A percentile compares a stretch with the other conserved stretches of the same genome.
Conservation (phyloP, 352 stramenopile species). For the Phytophthora meadii region DNA sequence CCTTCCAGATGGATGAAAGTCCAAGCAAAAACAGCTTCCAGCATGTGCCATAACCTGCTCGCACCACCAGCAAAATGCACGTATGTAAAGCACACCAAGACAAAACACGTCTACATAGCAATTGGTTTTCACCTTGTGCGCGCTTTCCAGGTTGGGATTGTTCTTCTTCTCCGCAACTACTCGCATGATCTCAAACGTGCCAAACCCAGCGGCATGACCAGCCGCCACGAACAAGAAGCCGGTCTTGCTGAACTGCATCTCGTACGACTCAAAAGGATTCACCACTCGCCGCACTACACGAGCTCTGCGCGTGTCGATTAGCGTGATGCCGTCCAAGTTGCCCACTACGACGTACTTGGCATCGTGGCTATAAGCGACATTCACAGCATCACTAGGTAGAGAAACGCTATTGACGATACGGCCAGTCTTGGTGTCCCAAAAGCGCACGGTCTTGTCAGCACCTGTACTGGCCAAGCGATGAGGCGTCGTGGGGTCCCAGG, state of each 20-base stretch:
- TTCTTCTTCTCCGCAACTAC: constrained; percentile 80
- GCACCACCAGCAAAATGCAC: constrained; percentile 1
- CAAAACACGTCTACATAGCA: too few relatives aligned
- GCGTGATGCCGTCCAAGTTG: constrained; percentile 75
- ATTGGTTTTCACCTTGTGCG: constrained; percentile 64
- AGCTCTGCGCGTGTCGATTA: constrained; percentile 87
- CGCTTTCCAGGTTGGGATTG: constrained; percentile 82
- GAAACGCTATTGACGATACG: constrained; percentile 83
- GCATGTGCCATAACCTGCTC: constrained; percentile 71
- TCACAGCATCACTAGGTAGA: constrained; percentile 74
- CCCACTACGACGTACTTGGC: constrained; percentile 85
- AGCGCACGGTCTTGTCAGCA: constrained; percentile 83
- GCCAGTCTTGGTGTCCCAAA: constrained; percentile 84
- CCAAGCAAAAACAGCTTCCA: constrained; percentile 84
- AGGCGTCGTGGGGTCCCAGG: constrained; percentile 76
- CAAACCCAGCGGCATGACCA: constrained; percentile 76
- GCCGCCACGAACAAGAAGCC: constrained; percentile 84
- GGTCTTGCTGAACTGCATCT: constrained; percentile 85
- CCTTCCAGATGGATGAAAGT: constrained; percentile 81
- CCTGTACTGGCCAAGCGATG: constrained; percentile 72
- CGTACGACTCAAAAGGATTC: constrained; percentile 85
- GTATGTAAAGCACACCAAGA: constrained; percentile 3
- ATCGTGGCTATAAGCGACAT: constrained; percentile 83
- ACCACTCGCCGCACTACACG: constrained; percentile 79
- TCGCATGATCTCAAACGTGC: constrained; percentile 87